Conservation (phyloP, 176 grass and related monocot species). For the Urochloa ruziziensis region DNA sequence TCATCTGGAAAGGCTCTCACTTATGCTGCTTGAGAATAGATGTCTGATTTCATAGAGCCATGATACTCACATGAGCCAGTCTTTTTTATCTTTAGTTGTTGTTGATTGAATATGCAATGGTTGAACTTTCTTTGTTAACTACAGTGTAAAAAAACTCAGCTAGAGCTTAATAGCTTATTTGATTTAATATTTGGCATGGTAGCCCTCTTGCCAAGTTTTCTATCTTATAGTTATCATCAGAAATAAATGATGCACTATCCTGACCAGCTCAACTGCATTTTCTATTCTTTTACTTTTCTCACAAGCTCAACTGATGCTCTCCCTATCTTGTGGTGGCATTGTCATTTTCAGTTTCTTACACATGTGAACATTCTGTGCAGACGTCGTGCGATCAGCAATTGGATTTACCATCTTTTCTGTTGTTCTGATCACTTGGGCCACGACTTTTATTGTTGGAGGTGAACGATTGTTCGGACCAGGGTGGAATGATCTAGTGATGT, state of each 20-base stretch:
- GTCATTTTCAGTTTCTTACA: neutral
- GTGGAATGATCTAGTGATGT: conserved; percentile 89
- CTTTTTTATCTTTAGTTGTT: neutral
- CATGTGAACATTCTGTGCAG: conserved; percentile 37
- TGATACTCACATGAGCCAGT: neutral
- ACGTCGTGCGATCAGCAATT: conserved; percentile 69
- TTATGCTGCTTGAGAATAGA: neutral
- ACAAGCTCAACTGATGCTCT: neutral
- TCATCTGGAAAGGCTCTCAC: neutral
- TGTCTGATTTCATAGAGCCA: neutral
- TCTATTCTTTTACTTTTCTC: neutral
- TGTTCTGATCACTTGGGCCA: conserved; percentile 72
- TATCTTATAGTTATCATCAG: neutral
- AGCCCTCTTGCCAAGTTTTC: neutral
- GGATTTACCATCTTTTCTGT: conserved; percentile 64
- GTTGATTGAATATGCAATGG: neutral
- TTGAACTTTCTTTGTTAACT: neutral
- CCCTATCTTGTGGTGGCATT: neutral
- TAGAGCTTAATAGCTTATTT: too few species aligned
- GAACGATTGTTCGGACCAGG: conserved; percentile 64
- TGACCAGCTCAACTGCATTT: neutral
- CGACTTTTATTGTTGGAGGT: conserved; percentile 74
- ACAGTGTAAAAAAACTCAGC: neutral
- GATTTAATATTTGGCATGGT: neutral
- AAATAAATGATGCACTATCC: neutral